Evolutionary conservation across 345 rosid species (phyloP), one percentile per base, ranked within the genome.

Genomic region (Ceriops zippeliana): DNA sequence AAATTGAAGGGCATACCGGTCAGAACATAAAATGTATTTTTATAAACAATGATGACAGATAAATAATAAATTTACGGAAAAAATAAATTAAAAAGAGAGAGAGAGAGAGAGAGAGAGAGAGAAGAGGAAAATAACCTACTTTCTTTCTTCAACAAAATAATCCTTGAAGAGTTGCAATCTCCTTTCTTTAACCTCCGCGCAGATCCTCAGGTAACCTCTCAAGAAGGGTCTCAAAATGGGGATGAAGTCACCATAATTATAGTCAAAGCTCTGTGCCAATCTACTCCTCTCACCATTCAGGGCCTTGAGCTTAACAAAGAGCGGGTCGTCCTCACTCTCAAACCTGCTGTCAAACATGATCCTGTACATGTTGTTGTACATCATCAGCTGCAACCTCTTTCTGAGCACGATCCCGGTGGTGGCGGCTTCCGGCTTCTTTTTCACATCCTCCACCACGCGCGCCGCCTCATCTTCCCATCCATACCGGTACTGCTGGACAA

Each of bases 291-390:
- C 99, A 0, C 99, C 99, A 21, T 95, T 95, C 86, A 95, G 85
- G 13, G 96, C 97, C 83, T 84, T 89, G 9, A 95, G 87, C 60
- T 80, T 74, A 0, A 76, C 57, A 58, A 92, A 96, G 71, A 96
- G 63, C 65, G 99, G 97, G 72, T 92, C 99, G 0, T 88, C 93
- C 71, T 87, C 96, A 35, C 96, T 88, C 62, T 90, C 96, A 47
- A 95, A 95, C 61, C 99, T 80, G 62, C 89, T 68, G 24, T 95
- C 99, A 37, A 93, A 93, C 98, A 96, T 96, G 65, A 92, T 90
- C 67, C 97, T 78, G 75, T 83, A 96, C 97, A 96, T 89, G 75
- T 96, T 96, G 65, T 96, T 96, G 74, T 96, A 96, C 99, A 96
- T 96, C 99, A 96, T 82, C 61, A 92, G 80, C 76, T 96, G 99